Evolutionary conservation across 345 rosid genomes (phyloP).

Genomic region (Cardamine resedifolia): DNA sequence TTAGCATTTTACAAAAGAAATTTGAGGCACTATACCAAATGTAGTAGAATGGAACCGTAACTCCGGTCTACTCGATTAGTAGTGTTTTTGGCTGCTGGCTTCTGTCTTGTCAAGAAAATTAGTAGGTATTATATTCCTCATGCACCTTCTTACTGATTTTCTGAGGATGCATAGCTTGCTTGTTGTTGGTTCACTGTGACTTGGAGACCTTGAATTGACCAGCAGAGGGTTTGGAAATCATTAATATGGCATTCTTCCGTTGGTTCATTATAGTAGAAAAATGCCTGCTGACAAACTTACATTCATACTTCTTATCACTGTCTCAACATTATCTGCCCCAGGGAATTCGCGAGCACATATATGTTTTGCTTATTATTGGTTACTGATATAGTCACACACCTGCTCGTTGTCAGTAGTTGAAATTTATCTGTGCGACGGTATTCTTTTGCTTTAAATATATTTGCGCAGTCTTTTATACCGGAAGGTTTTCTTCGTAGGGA

Average conservation of each 20-base stretch:
- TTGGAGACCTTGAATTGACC: not conserved
- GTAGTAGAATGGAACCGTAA: slow-evolving; percentile 8
- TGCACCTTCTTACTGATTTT: not conserved
- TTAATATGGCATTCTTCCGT: not conserved
- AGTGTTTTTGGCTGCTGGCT: not conserved
- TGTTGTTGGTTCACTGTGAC: not conserved
- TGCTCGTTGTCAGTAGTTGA: slow-evolving; percentile 15
- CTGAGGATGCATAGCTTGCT: not conserved
- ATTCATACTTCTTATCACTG: not conserved
- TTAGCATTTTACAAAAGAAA: slow-evolving; percentile 9
- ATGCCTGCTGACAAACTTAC: not conserved
- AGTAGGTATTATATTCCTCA: not conserved
- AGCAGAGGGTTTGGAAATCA: not conserved
- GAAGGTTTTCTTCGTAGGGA: slow-evolving; percentile 57
- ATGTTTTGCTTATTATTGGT: slow-evolving; percentile 11
- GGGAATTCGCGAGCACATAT: not conserved
- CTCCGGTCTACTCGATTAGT: not conserved
- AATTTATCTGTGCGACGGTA: slow-evolving; percentile 4
- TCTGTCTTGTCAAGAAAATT: not conserved
- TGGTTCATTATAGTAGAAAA: slow-evolving; percentile 1
- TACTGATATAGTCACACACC: slow-evolving; percentile 12
- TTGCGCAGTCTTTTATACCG: slow-evolving; percentile 2
- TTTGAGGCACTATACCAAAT: not conserved
- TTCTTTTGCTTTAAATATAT: slow-evolving; percentile 11
- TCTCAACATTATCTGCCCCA: not conserved